phyloP scores from a whole-genome alignment of 2,329 filamentous ascomycete species.

The Thielaviopsis ethacetica region DNA sequence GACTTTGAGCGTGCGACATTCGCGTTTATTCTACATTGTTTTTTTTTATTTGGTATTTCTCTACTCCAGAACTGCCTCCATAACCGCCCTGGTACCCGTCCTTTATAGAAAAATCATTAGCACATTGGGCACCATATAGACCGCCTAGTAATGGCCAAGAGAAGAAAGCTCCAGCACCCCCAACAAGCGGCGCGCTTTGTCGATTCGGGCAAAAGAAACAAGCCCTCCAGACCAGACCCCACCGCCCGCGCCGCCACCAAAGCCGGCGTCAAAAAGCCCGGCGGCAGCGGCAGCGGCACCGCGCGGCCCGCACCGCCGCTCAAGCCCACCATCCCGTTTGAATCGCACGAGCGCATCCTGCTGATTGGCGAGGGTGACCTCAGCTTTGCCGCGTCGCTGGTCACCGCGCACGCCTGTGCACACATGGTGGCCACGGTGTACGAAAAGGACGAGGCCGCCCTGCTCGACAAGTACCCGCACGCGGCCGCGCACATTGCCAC shows the following conservation, averaged over 20 bases:
- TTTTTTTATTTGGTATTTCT: no score
- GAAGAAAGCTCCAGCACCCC: conserved; percentile 25
- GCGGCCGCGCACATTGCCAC: conserved; percentile 40
- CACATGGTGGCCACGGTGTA: conserved; percentile 54
- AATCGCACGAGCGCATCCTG: conserved; percentile 49
- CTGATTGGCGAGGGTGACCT: conserved; percentile 70
- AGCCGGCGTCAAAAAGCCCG: conserved; percentile 13
- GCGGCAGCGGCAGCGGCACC: neutral
- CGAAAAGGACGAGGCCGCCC: conserved; percentile 38
- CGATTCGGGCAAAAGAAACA: conserved; percentile 7
- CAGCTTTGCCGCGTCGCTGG: conserved; percentile 55
- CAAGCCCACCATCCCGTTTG: conserved; percentile 46
- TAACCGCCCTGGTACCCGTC: no score
- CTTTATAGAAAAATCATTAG: neutral
- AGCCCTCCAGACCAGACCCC: conserved; percentile 10
- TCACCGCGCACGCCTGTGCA: conserved; percentile 47
- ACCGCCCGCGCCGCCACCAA: conserved; percentile 7
- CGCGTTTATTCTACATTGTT: neutral
- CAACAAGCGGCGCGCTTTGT: conserved; percentile 5
- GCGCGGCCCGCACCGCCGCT: conserved; percentile 2
- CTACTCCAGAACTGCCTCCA: no score
- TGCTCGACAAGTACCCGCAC: conserved; percentile 61
- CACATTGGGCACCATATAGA: neutral
- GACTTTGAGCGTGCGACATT: neutral
- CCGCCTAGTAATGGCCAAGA: conserved; percentile 22